These are phyloP conservation scores for Excoecaria cochinchinensis DNA, from an alignment of 345 rosid species.

Conservation along the genomic window DNA sequence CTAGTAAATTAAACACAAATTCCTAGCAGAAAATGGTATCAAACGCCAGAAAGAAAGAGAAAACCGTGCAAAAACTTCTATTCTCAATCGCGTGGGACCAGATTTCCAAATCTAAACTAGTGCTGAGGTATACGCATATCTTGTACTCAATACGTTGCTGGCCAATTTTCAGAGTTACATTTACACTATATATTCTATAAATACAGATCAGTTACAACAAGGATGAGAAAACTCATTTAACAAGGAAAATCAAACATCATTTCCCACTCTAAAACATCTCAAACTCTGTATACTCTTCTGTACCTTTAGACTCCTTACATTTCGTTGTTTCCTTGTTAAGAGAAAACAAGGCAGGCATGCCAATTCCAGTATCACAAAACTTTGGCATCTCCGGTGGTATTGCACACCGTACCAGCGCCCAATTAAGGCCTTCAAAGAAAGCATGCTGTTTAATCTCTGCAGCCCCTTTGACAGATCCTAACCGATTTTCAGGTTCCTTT, in stretches of 20 bases:
- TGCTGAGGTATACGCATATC: conserved; percentile 12
- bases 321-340: conserved; percentile 33
- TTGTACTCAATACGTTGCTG: conserved; percentile 8
- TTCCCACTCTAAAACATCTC: conserved; percentile 53
- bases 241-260: conserved; percentile 14
- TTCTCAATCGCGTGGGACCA: conserved; percentile 7
- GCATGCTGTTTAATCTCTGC: conserved; percentile 73
- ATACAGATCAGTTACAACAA: conserved; percentile 11
- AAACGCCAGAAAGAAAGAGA: too few relatives aligned
- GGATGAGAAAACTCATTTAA: conserved; percentile 12
- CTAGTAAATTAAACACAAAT: too few relatives aligned
- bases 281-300: conserved; percentile 46
- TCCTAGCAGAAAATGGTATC: too few relatives aligned
- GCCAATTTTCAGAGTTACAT: conserved; percentile 26
- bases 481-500: conserved; percentile 64
- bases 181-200: conserved; percentile 27
- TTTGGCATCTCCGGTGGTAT: conserved; percentile 66
- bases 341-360: conserved; percentile 12
- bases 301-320: conserved; percentile 32
- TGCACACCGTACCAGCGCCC: conserved; percentile 75
- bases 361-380: conserved; percentile 25
- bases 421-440: conserved; percentile 74
- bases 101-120: conserved; percentile 20
- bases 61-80: too few relatives aligned
- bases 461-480: conserved; percentile 70